Conservation (phyloP, 371 early-diverging fungal genomes). For the Rhizopus microsporus region DNA sequence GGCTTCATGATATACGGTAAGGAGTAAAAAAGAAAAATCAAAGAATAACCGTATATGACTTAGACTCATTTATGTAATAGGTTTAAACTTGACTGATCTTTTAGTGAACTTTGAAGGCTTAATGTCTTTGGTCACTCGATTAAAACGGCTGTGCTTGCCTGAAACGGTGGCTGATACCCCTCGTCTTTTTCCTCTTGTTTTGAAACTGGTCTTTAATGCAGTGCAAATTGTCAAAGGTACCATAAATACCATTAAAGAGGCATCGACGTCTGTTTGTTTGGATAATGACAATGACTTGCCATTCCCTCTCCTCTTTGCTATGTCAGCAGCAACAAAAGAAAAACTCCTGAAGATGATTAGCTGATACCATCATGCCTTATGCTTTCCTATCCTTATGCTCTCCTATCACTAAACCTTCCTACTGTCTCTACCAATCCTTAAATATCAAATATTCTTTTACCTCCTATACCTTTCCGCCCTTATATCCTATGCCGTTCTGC, state of each 20-base stretch:
- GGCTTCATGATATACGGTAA: constrained; percentile 19
- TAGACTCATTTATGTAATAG: constrained; percentile 16
- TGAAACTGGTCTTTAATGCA: constrained; percentile 13
- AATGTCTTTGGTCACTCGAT: constrained; percentile 19
- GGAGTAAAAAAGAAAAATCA: constrained; percentile 12
- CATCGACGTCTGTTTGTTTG: constrained; percentile 9
- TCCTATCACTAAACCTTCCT: constrained; percentile 4
- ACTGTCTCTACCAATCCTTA: constrained; percentile 1
- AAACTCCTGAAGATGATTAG: constrained; percentile 13
- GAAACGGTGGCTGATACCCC: constrained; percentile 13
- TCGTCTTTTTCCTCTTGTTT: constrained; percentile 16
- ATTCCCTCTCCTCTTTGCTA: constrained; percentile 17
- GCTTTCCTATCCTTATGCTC: neutral
- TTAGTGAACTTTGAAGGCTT: constrained; percentile 17
- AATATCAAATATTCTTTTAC: constrained; percentile 10
- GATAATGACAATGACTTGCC: constrained; percentile 14
- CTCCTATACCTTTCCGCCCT: constrained; percentile 10
- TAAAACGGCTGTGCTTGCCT: constrained; percentile 15
- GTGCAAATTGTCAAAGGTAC: constrained; percentile 10
- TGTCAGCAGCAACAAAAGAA: constrained; percentile 16
- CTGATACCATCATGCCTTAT: constrained; percentile 3
- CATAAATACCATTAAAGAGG: constrained; percentile 6
- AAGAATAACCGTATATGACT: constrained; percentile 14
- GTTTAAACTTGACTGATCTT: constrained; percentile 19
- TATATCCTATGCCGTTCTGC: constrained; percentile 6